A percentile compares a stretch with the other conserved stretches of the same genome.
Evolutionary conservation across 495 filamentous ascomycete genomes (phyloP).

Genomic region (Penicillium mononematosum): DNA sequence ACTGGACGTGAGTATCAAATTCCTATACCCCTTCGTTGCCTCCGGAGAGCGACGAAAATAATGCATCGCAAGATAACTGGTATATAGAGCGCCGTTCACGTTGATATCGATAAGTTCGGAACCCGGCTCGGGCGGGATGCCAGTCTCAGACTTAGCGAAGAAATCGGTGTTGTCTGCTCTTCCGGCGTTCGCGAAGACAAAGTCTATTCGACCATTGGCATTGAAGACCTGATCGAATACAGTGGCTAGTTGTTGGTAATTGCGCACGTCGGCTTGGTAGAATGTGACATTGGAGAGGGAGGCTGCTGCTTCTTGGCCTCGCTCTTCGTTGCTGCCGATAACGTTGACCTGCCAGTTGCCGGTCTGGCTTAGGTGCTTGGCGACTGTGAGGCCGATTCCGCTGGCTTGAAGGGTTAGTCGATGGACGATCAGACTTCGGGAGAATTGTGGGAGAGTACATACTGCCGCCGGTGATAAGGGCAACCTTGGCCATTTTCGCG

Average conservation of each 20-base stretch:
- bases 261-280: slow-evolving; percentile 19
- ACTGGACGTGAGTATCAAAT: slow-evolving; percentile 22
- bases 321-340: slow-evolving; percentile 17
- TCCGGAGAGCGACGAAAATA: slow-evolving; percentile 25
- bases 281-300: slow-evolving; percentile 11
- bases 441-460: background rate
- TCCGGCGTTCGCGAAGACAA: slow-evolving; percentile 30
- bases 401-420: slow-evolving; percentile 16
- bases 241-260: slow-evolving; percentile 14
- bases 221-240: slow-evolving; percentile 15
- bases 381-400: slow-evolving; percentile 26
- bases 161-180: slow-evolving; percentile 13
- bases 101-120: slow-evolving; percentile 58
- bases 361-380: slow-evolving; percentile 12
- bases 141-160: background rate
- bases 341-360: slow-evolving; percentile 24
- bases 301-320: slow-evolving; percentile 12
- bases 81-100: slow-evolving; percentile 62
- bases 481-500: slow-evolving; percentile 7
- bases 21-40: slow-evolving; percentile 1
- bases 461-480: slow-evolving; percentile 21
- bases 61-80: slow-evolving; percentile 52
- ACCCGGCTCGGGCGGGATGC: slow-evolving; percentile 46
- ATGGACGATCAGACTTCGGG: background rate
- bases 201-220: slow-evolving; percentile 18